phyloP scores from a whole-genome alignment of 1,284 basidiomycete genomes.

The Mycena sp. region DNA sequence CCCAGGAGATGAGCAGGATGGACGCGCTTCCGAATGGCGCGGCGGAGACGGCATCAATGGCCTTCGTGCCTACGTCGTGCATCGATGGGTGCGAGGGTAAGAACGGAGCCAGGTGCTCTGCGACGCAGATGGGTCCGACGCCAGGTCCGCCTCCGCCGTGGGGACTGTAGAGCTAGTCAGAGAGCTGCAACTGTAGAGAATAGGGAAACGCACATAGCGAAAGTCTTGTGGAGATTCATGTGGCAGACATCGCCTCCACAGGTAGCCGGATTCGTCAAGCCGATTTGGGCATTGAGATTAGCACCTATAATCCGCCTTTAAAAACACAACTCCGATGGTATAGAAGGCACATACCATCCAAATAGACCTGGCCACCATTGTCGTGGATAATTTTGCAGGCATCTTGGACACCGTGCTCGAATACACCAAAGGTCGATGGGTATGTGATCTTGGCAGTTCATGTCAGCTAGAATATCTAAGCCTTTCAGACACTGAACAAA shows the following conservation, averaged over 20 bases:
- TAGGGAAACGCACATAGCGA: constrained; percentile 74
- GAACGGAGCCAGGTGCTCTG: constrained; percentile 94
- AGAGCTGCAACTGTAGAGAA: constrained; percentile 8
- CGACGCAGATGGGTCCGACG: constrained; percentile 95
- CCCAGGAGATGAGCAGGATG: constrained; percentile 97
- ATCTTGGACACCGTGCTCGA: constrained; percentile 91
- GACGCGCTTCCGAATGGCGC: constrained; percentile 96
- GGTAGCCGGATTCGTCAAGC: constrained; percentile 93
- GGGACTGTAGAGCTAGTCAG: constrained; percentile 61
- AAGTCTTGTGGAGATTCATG: constrained; percentile 97
- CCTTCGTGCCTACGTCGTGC: constrained; percentile 71
- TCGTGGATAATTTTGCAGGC: constrained; percentile 95
- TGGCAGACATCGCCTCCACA: constrained; percentile 99
- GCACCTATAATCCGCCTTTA: constrained; percentile 33
- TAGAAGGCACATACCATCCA: constrained; percentile 69
- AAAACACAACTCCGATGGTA: no score
- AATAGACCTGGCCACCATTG: constrained; percentile 96
- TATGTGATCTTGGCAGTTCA: constrained; percentile 76
- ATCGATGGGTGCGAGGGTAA: constrained; percentile 91
- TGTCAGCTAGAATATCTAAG: background rate
- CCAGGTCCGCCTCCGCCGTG: constrained; percentile 98
- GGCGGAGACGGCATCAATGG: constrained; percentile 90
- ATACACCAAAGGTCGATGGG: constrained; percentile 97
- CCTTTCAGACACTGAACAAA: constrained; percentile 45
- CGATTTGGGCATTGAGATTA: constrained; percentile 96